Base-by-base conservation (phyloP, 768 basidiomycete species). In the Tephrocybe sp. region DNA sequence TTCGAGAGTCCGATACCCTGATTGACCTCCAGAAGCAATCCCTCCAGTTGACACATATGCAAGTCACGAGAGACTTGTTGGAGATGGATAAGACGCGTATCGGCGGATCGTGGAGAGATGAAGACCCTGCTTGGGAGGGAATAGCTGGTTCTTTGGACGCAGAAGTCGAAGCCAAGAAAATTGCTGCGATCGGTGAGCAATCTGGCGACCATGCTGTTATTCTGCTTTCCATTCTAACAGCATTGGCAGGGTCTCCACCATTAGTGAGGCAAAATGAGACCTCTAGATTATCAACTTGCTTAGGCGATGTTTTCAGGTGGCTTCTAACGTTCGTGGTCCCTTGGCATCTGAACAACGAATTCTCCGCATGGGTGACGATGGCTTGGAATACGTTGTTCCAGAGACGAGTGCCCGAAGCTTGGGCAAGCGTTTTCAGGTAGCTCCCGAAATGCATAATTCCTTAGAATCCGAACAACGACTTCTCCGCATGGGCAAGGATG, bases 101-200 rank as follows among this genome's bases (percentile, higher is more conserved):
- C 21, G 32, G 45, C 12, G 45, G 45, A n/a, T 45, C 45, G 5
- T 45, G 45, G 45, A 45, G 45, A n/a, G 32, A 45, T 21, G 45
- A 45, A 23, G 45, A 45, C 20, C 45, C 45, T 20, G 17, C 8
- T 34, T 36, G 25, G 21, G 45, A 45, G 18, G 45, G n/a, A 33
- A 20, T 33, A 32, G 28, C 45, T 15, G 20, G 17, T 1, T 18
- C 45, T 17, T 45, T 45, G 30, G 45, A 45, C 30, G 32, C n/a
- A 4, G 45, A 34, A 14, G 23, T 33, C 25, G 32, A 45, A 23
- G 20, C 30, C 18, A 45, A 44, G 43, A 44, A 32, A 32, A 2
- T n/a, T 18, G 21, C 25, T 26, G 43, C 3, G 3, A 39, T 17
- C 23, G 24, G 10, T 12, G 21, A 11, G 28, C 5, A 30, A 5